Percentiles rank a stretch among this genome's conserved stretches.
phyloP scores from a whole-genome alignment of 257 asterid genomes.

The Pogostemon cablin region DNA sequence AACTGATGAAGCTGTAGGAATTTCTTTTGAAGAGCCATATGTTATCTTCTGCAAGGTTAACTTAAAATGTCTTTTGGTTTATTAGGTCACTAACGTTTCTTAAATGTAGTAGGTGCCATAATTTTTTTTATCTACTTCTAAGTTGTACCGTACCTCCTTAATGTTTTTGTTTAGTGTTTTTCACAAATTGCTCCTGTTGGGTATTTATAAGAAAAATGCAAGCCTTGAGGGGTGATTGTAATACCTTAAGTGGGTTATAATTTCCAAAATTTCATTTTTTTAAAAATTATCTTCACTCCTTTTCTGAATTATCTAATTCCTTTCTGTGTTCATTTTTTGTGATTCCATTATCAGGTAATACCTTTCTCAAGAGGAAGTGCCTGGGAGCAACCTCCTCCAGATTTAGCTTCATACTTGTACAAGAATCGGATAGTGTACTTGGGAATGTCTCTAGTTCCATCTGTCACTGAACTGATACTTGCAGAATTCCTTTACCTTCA shows the following conservation, averaged over 20 bases:
- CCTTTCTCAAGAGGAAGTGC: constrained; percentile 89
- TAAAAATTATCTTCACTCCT: background rate
- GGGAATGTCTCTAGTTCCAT: constrained; percentile 94
- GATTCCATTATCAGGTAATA: constrained; percentile 65
- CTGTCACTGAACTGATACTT: constrained; percentile 87
- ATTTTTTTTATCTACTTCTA: background rate
- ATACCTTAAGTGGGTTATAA: too few species aligned
- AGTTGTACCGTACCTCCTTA: background rate
- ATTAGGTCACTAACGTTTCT: background rate
- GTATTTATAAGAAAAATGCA: too few species aligned
- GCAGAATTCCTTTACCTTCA: constrained; percentile 93
- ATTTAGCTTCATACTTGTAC: constrained; percentile 85
- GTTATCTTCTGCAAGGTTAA: constrained; percentile 3
- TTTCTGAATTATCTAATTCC: constrained; percentile 14
- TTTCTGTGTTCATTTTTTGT: constrained; percentile 15
- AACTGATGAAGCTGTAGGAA: constrained; percentile 15
- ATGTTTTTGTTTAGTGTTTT: too few species aligned
- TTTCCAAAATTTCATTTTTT: too few species aligned
- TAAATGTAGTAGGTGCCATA: background rate
- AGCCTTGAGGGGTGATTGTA: too few species aligned
- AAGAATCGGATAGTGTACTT: constrained; percentile 86
- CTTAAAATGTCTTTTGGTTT: constrained; percentile 13
- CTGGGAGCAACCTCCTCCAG: constrained; percentile 96
- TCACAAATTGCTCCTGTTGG: too few species aligned
- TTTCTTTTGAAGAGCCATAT: background rate